These are phyloP conservation scores for Zea luxurians DNA, from an alignment of 176 grass and related monocot species.

Conservation along the genomic window DNA sequence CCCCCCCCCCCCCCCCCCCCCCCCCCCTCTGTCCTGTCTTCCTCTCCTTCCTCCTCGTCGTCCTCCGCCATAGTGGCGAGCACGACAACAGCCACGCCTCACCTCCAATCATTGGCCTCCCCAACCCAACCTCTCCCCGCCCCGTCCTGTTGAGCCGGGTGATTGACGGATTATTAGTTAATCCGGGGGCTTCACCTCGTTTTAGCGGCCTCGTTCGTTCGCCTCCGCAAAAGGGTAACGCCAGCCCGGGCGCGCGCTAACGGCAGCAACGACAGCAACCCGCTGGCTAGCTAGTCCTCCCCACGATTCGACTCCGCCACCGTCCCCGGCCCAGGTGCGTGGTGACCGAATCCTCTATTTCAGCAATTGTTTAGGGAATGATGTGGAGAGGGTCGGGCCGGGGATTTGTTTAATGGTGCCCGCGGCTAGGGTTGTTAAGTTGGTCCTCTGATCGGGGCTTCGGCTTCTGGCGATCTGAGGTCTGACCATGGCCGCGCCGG, in stretches of 20 bases:
- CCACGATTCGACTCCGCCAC: constrained; percentile 44
- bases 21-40: background rate
- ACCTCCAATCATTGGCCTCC: constrained; percentile 43
- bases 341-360: constrained; percentile 44
- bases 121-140: background rate
- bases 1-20: background rate
- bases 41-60: background rate
- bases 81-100: constrained; percentile 46
- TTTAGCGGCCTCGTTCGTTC: background rate
- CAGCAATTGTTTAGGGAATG: background rate
- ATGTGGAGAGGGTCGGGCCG: constrained; percentile 8
- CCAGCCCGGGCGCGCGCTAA: constrained; percentile 13
- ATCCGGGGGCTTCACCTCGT: background rate
- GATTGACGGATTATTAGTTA: constrained; percentile 14
- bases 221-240: background rate
- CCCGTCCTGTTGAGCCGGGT: background rate
- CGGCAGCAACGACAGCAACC: constrained; percentile 45
- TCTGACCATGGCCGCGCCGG: constrained; percentile 46
- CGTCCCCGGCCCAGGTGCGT: constrained; percentile 32
- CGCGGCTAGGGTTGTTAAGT: constrained; percentile 40
- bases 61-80: constrained; percentile 38
- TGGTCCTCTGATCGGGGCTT: constrained; percentile 36
- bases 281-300: constrained; percentile 22
- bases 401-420: constrained; percentile 43
- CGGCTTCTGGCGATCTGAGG: constrained; percentile 43